phyloP scores from a whole-genome alignment of 2,329 filamentous ascomycete genomes.

The Cryoendolithus antarcticus region DNA sequence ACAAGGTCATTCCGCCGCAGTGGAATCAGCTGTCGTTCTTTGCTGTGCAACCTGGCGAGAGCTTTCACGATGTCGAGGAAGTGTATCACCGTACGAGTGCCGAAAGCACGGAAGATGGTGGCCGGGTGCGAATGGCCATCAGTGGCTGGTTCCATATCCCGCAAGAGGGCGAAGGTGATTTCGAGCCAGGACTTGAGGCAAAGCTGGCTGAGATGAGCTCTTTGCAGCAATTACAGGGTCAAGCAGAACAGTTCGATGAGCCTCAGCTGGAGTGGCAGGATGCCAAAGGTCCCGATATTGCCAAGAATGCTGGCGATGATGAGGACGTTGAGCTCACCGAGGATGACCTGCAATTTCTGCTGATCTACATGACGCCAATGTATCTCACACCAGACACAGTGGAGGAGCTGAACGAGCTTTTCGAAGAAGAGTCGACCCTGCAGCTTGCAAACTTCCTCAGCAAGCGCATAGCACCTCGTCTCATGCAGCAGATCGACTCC shows the following conservation, averaged over 20 bases:
- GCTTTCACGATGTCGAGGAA: slow-evolving; percentile 97
- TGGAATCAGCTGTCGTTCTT: slow-evolving; percentile 99
- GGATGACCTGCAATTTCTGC: slow-evolving; percentile 73
- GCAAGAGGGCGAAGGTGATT: slow-evolving; percentile 86
- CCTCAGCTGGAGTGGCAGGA: slow-evolving; percentile 52
- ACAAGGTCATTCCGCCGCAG: slow-evolving; percentile 76
- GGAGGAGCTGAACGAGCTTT: slow-evolving; percentile 66
- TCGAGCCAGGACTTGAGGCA: slow-evolving; percentile 76
- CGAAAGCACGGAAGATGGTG: slow-evolving; percentile 54
- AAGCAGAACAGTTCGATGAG: slow-evolving; percentile 77
- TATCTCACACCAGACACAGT: slow-evolving; percentile 89
- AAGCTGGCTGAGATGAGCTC: slow-evolving; percentile 80
- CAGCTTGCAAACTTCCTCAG: slow-evolving; percentile 71
- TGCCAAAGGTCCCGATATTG: slow-evolving; percentile 12
- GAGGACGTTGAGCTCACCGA: slow-evolving; percentile 52
- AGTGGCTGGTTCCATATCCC: slow-evolving; percentile 99
- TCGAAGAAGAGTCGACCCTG: slow-evolving; percentile 72
- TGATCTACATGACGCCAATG: slow-evolving; percentile 78
- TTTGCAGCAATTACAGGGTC: slow-evolving; percentile 82
- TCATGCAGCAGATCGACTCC: slow-evolving; percentile 57
- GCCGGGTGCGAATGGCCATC: slow-evolving; percentile 87
- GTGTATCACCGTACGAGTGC: slow-evolving; percentile 60
- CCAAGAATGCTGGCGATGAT: slow-evolving; percentile 49
- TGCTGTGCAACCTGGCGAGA: slow-evolving; percentile 96
- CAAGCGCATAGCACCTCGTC: slow-evolving; percentile 58